phyloP scores from a whole-genome alignment of 176 grass and related monocot genomes.

The Microstegium vimineum region DNA sequence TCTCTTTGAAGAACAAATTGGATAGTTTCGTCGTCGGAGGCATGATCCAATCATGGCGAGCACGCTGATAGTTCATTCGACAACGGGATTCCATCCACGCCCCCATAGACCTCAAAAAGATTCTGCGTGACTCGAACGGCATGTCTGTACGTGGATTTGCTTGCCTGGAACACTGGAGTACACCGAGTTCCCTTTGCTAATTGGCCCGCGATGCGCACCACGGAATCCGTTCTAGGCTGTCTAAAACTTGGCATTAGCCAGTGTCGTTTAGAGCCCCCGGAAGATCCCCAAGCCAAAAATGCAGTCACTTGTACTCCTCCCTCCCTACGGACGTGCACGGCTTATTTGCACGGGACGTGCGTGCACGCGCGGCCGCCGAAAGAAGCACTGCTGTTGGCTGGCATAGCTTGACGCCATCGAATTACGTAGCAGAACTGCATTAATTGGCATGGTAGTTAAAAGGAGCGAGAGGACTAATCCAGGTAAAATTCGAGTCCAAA shows the following conservation, averaged over 20 bases:
- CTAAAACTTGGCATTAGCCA: not conserved
- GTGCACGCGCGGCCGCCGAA: not conserved
- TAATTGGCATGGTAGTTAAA: not conserved
- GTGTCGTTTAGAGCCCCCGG: not conserved
- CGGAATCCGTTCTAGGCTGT: not conserved
- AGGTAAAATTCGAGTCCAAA: not conserved
- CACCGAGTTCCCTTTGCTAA: not conserved
- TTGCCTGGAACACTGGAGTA: not conserved
- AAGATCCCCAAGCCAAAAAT: no score
- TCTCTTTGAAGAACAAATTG: conserved; percentile 18
- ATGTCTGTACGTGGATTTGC: not conserved
- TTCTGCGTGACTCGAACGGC: not conserved
- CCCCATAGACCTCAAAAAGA: no score
- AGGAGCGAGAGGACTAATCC: not conserved
- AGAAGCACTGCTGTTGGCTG: not conserved
- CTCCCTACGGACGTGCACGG: not conserved
- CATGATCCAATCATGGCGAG: conserved; percentile 6
- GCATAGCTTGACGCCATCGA: not conserved
- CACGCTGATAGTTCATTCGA: not conserved
- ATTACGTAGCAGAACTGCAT: no score
- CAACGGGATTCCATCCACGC: not conserved
- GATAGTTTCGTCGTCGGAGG: not conserved
- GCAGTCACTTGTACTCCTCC: not conserved
- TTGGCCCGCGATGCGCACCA: not conserved
- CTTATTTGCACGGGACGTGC: not conserved